Base-by-base conservation (phyloP, 192 early-diverging fungal species). In the Jimgerdemannia flammicorona region DNA sequence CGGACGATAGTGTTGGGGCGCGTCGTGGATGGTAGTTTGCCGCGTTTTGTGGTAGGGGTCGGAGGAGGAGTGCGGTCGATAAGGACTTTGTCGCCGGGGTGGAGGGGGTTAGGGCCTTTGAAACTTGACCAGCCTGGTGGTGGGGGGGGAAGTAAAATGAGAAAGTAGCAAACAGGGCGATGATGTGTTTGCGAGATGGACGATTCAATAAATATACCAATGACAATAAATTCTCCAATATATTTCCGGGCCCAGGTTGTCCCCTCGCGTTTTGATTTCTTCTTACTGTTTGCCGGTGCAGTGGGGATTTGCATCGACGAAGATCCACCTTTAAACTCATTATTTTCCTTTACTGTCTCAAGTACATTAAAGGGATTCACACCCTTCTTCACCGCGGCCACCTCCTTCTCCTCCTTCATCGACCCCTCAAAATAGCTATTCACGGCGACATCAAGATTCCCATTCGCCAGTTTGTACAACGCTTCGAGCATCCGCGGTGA, bases 1-100 rank as follows among this genome's bases (percentile, higher is more conserved):
- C 86, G 83, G n/a, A 88, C 86, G 44, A 88, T 81, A 43, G 77
- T 85, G 77, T 87, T 84, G 40, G 80, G 79, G 59, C 74, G 75
- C 6, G 67, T 64, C 3, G 74, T 69, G 14, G 68, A 40, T 20
- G 71, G 70, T 17, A 67, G 70, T 3, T 20, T 9, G 18, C 43
- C 44, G 49, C 67, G 65, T 67, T 83, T 84, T 44, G 70, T 71
- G 19, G 75, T 76, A 10, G 40, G 64, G 49, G 74, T 63, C 44
- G 70, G 75, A 39, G 78, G 81, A 17, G 42, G 70, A 49, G 73
- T 40, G 39, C 86, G 76, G 17, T 78, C 80, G 63, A 88, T 75
- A 4, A 64, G 42, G 18, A 85, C 76, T 14, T 41, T 39, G 11
- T 83, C 80, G 8, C 86, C 86, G 65, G 81, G 78, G 3, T 73